These are phyloP conservation scores for Pseudoscleropodium purum DNA, from an alignment of 225 moss, liverwort and hornwort genomes.

Conservation along the genomic window DNA sequence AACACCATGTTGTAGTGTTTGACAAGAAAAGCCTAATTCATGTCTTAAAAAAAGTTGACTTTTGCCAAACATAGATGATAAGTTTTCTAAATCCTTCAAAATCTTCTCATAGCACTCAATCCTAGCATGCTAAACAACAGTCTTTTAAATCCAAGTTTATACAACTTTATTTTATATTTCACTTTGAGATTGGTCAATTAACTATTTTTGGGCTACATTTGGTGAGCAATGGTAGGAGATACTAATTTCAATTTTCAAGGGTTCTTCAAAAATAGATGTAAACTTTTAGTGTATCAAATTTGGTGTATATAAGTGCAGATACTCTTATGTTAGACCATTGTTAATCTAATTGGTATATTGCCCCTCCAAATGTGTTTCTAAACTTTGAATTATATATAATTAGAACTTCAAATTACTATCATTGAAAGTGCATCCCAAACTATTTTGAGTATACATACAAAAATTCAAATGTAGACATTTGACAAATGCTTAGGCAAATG, in stretches of 20 bases:
- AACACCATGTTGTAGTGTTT: accelerated
- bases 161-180: background rate
- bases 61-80: background rate
- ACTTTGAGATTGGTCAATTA: background rate
- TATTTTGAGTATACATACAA: background rate
- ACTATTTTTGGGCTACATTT: background rate
- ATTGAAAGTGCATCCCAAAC: background rate
- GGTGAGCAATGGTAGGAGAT: background rate
- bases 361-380: background rate
- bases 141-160: background rate
- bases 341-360: background rate
- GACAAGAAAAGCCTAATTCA: accelerated
- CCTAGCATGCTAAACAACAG: accelerated
- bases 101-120: background rate
- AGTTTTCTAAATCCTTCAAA: background rate
- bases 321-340: accelerated
- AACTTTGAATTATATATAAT: background rate
- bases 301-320: accelerated
- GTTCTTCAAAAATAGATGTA: background rate
- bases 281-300: background rate
- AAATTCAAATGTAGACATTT: background rate
- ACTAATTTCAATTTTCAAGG: no score
- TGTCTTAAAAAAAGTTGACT: background rate
- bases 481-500: background rate
- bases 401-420: background rate